phyloP scores from a whole-genome alignment of 2,329 filamentous ascomycete genomes.

The Mycocentrospora acerina region DNA sequence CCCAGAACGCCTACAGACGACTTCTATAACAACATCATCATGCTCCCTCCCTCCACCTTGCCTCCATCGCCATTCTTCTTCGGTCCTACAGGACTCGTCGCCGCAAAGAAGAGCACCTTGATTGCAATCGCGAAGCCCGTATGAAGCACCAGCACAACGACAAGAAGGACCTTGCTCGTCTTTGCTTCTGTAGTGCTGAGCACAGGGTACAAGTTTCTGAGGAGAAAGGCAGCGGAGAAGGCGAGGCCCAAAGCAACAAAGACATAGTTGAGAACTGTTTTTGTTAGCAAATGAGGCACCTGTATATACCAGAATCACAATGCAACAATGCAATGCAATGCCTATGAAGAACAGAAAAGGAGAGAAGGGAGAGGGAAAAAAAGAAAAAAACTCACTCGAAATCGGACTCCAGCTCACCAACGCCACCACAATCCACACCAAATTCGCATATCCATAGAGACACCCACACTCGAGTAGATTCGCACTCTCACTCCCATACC shows the following conservation, averaged over 20 bases:
- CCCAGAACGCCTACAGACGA: too few species aligned
- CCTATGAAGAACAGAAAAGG: background rate
- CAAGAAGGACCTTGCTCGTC: conserved; percentile 82
- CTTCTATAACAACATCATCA: conserved; percentile 17
- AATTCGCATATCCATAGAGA: conserved; percentile 92
- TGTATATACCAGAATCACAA: too few species aligned
- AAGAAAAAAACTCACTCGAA: conserved; percentile 50
- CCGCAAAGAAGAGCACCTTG: conserved; percentile 94
- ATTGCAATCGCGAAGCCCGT: conserved; percentile 90
- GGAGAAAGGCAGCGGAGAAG: conserved; percentile 41
- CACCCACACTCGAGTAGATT: conserved; percentile 95
- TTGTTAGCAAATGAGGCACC: background rate
- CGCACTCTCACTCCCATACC: conserved; percentile 92
- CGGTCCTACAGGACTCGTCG: conserved; percentile 43
- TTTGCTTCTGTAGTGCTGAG: conserved; percentile 90
- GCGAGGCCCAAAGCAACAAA: conserved; percentile 72
- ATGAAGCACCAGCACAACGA: conserved; percentile 82
- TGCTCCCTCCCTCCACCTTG: conserved; percentile 22
- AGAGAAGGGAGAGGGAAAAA: background rate
- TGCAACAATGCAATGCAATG: too few species aligned
- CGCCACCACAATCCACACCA: conserved; percentile 96
- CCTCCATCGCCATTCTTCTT: conserved; percentile 25
- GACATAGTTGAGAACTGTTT: conserved; percentile 76
- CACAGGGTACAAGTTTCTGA: conserved; percentile 63
- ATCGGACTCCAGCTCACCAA: conserved; percentile 87